phyloP scores from a whole-genome alignment of 345 rosid genomes.

The Melastoma malabathricum region DNA sequence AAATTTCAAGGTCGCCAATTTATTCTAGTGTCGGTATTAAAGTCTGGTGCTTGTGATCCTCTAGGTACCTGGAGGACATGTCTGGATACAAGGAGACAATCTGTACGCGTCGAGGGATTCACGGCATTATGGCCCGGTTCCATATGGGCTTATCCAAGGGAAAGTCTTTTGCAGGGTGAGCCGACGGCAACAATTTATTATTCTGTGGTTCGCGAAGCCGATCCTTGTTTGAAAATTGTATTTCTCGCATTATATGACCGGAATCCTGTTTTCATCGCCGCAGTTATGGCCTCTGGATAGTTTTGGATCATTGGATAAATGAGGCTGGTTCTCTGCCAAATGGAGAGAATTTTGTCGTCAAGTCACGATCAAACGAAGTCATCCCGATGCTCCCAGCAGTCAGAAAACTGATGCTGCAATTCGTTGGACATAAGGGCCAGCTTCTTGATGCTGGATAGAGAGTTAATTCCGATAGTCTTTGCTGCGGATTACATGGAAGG shows the following conservation, averaged over 20 bases:
- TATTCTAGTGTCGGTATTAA: background rate
- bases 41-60: too few species aligned
- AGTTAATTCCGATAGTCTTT: too few species aligned
- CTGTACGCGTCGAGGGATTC: conserved; percentile 64
- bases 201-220: background rate
- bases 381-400: too few species aligned
- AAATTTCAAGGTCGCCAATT: background rate
- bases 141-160: conserved; percentile 69
- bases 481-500: too few species aligned
- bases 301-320: conserved; percentile 34
- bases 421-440: too few species aligned
- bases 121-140: conserved; percentile 60
- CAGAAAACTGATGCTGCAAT: too few species aligned
- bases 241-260: background rate
- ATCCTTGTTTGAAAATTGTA: background rate
- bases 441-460: too few species aligned
- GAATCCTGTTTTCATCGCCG: background rate
- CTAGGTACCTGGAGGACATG: conserved; percentile 77
- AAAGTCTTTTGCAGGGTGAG: conserved; percentile 58
- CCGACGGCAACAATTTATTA: background rate
- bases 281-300: conserved; percentile 63
- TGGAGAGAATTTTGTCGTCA: too few species aligned
- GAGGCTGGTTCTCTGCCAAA: background rate
- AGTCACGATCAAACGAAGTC: too few species aligned
- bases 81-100: conserved; percentile 91